Percentiles rank a stretch among this genome's conserved stretches.
Conservation (phyloP, 495 filamentous ascomycete species). For the Aspergillus olivimuriae region DNA sequence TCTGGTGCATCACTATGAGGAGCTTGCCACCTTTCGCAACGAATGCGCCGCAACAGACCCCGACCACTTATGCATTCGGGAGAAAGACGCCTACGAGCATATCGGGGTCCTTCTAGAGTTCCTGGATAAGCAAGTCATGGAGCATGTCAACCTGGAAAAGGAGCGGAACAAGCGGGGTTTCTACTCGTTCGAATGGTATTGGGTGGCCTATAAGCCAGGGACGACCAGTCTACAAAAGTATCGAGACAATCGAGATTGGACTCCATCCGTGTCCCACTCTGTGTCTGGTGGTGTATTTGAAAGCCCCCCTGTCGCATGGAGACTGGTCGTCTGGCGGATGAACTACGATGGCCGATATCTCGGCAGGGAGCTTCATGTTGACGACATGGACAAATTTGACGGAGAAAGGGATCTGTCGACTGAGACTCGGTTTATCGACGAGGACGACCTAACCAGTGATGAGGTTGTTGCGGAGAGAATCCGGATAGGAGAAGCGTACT, state of each 20-base stretch:
- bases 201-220: not conserved
- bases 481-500: not conserved
- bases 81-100: not conserved
- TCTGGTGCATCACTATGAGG: not conserved
- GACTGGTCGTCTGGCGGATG: not conserved
- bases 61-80: not conserved
- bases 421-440: not conserved
- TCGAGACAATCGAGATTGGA: not conserved
- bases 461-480: not conserved
- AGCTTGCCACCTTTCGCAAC: not conserved
- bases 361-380: not conserved
- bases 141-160: not conserved
- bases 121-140: not conserved
- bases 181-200: not conserved
- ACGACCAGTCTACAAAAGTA: not conserved
- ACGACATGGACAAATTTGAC: not conserved
- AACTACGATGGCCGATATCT: not conserved
- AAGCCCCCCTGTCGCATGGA: not conserved
- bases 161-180: not conserved
- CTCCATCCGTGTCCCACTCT: not conserved
- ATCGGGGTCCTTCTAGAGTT: not conserved
- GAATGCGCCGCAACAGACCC: not conserved
- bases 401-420: not conserved
- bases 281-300: not conserved
- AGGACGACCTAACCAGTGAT: not conserved